These are phyloP conservation scores for Phyllosticta paracitricarpa DNA, from an alignment of 2,329 filamentous ascomycete genomes.

Conservation along the genomic window DNA sequence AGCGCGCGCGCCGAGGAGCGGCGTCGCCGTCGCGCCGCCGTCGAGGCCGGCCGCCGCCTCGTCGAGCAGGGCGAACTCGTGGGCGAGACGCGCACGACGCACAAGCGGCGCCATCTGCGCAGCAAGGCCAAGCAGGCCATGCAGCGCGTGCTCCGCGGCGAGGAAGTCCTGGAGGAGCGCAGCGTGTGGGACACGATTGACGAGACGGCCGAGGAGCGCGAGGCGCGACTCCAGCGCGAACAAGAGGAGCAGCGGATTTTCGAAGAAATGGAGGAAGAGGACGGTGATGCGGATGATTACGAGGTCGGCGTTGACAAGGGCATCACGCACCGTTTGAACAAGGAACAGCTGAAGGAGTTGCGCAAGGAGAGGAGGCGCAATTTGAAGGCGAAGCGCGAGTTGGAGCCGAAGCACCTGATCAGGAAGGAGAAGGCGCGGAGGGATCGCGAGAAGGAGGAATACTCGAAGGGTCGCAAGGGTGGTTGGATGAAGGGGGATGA, in stretches of 20 bases:
- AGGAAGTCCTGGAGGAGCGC: not conserved
- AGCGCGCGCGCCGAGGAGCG: slow-evolving; percentile 4
- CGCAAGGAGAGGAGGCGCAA: not conserved
- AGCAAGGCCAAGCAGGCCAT: not conserved
- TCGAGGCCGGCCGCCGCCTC: not conserved
- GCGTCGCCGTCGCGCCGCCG: not conserved
- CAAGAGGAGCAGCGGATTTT: not conserved
- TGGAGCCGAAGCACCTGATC: too few species aligned
- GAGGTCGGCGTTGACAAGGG: not conserved
- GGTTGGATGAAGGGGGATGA: too few species aligned
- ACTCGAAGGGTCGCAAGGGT: too few species aligned
- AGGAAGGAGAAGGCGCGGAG: too few species aligned
- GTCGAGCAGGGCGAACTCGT: not conserved
- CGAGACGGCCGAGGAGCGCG: not conserved
- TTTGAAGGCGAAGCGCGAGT: not conserved
- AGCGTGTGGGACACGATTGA: not conserved
- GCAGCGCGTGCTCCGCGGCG: not conserved
- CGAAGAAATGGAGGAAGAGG: not conserved
- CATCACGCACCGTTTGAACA: not conserved
- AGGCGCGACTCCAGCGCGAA: not conserved
- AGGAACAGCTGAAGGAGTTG: not conserved
- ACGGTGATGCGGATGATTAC: not conserved
- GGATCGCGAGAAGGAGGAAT: too few species aligned
- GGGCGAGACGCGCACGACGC: not conserved
- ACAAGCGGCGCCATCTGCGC: not conserved